Evolutionary conservation across 2,329 filamentous ascomycete species (phyloP).

Genomic region (Diaporthe aspalathi): DNA sequence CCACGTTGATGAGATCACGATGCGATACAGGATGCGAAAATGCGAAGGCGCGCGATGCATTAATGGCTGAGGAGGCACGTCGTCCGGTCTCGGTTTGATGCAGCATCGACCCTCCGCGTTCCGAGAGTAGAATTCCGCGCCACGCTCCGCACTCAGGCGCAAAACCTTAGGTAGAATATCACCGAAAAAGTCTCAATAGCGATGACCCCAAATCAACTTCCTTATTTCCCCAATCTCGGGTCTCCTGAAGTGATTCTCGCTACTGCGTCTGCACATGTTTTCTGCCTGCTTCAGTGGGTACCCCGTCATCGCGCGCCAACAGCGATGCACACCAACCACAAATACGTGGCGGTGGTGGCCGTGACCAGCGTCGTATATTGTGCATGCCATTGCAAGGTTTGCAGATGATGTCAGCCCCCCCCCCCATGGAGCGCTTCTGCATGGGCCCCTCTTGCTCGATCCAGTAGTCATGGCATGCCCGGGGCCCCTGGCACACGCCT

Average conservation of each 20-base stretch:
- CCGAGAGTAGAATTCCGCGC: slow-evolving; percentile 38
- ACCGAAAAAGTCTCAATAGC: slow-evolving; percentile 36
- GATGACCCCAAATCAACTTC: not conserved
- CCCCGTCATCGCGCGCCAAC: not conserved
- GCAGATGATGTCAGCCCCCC: slow-evolving; percentile 39
- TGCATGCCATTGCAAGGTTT: slow-evolving; percentile 30
- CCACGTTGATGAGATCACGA: slow-evolving; percentile 39
- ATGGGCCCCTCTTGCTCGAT: slow-evolving; percentile 37
- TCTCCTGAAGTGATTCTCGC: not conserved
- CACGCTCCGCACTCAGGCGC: slow-evolving; percentile 38
- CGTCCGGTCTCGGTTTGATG: slow-evolving; percentile 36
- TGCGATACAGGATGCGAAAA: slow-evolving; percentile 38
- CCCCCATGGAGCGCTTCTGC: slow-evolving; percentile 29
- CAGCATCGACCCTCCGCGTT: slow-evolving; percentile 36
- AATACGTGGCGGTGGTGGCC: slow-evolving; percentile 18
- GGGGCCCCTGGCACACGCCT: slow-evolving; percentile 17
- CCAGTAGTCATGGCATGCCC: slow-evolving; percentile 21
- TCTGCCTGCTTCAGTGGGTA: not conserved
- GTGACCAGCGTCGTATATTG: slow-evolving; percentile 26
- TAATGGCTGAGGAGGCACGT: slow-evolving; percentile 38
- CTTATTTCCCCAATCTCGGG: not conserved
- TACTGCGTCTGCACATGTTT: not conserved
- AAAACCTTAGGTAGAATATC: slow-evolving; percentile 39
- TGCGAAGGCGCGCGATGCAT: slow-evolving; percentile 37
- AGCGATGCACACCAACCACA: not conserved